phyloP scores from a whole-genome alignment of 2,329 filamentous ascomycete species.

The Trichoderma sp. region DNA sequence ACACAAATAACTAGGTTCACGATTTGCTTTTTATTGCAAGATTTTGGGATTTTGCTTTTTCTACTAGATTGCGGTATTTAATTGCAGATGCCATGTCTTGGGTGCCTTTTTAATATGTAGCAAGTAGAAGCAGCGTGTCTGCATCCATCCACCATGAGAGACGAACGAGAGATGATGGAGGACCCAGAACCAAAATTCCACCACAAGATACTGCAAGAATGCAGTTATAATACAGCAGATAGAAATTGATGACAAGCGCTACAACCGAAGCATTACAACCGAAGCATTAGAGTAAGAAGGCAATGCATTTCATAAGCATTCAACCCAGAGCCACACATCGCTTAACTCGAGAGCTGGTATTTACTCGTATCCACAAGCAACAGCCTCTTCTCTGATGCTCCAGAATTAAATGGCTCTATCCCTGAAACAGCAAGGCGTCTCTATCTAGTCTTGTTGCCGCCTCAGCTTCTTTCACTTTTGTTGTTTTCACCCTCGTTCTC shows the following conservation, averaged over 20 bases:
- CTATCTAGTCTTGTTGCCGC: neutral
- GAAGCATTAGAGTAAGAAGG: neutral
- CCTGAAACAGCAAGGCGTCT: neutral
- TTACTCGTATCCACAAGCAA: neutral
- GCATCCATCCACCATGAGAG: neutral
- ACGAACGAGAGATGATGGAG: neutral
- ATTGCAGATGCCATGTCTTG: neutral
- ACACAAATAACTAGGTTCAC: neutral
- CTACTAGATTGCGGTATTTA: neutral
- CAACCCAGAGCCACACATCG: neutral
- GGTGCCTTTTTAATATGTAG: neutral
- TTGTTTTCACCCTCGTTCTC: neutral
- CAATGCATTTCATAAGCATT: neutral
- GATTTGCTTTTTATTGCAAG: no score
- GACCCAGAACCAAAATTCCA: neutral
- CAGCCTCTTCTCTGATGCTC: neutral
- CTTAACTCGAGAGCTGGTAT: neutral
- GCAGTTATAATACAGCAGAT: neutral
- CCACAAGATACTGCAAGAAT: neutral
- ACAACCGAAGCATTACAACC: neutral
- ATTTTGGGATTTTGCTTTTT: neutral
- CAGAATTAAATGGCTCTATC: neutral
- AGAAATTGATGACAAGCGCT: no score
- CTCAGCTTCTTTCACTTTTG: neutral
- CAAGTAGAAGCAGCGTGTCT: neutral